Evolutionary conservation across 129 eudicot species (phyloP).

Genomic region (Artemisia argyi): DNA sequence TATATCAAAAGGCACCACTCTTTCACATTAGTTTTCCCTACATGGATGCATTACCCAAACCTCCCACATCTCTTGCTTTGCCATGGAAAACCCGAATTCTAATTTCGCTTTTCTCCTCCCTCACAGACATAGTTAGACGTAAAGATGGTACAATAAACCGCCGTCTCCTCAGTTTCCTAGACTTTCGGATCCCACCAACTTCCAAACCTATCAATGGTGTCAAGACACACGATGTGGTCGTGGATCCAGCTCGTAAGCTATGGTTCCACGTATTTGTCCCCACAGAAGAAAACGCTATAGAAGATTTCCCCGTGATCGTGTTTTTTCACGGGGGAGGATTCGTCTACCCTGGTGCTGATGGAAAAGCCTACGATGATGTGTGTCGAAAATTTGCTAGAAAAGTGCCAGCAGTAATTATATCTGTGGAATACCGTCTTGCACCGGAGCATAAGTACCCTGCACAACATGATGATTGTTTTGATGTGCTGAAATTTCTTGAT

Average conservation of each 20-base stretch:
- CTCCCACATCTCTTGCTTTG: constrained; percentile 21
- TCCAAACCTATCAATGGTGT: constrained; percentile 23
- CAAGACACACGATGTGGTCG: constrained; percentile 23
- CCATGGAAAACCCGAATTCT: constrained; percentile 40
- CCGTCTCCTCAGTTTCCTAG: constrained; percentile 18
- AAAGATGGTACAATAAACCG: constrained; percentile 58
- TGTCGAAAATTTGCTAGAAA: constrained; percentile 26
- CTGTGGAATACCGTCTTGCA: constrained; percentile 31
- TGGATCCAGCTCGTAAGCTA: constrained; percentile 27
- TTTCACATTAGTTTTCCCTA: too few relatives aligned
- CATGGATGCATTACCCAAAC: constrained; percentile 14
- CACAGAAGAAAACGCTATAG: not conserved
- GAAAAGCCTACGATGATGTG: constrained; percentile 20
- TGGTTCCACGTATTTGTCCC: constrained; percentile 34
- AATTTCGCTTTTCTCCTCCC: not conserved
- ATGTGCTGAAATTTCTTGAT: constrained; percentile 38
- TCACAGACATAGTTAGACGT: constrained; percentile 27
- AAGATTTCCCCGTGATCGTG: constrained; percentile 29
- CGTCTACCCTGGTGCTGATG: constrained; percentile 17
- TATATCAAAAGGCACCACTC: too few relatives aligned
- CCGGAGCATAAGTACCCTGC: constrained; percentile 38
- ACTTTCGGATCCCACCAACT: not conserved
- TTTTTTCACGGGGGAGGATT: constrained; percentile 44
- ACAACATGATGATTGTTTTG: constrained; percentile 38
- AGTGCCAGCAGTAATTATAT: constrained; percentile 23